These are phyloP conservation scores for Eucalyptus rudis DNA, from an alignment of 345 rosid species.

Conservation along the genomic window DNA sequence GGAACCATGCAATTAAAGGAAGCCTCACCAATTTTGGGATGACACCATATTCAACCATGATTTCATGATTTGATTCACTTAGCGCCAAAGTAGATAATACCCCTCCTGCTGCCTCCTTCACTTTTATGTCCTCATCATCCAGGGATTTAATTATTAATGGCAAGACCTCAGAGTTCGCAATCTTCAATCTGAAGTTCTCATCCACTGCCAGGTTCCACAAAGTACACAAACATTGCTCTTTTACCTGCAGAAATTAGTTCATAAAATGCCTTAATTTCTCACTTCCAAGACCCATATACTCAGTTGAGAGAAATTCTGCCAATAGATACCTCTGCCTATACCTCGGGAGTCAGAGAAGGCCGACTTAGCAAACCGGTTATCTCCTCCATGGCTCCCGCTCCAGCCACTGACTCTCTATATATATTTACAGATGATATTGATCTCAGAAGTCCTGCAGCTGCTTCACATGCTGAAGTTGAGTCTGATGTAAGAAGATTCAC, in stretches of 20 bases:
- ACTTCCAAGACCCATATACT: slow-evolving; percentile 1
- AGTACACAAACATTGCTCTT: slow-evolving; percentile 65
- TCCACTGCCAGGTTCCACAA: slow-evolving; percentile 86
- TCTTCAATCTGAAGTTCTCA: slow-evolving; percentile 48
- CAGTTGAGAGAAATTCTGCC: not conserved
- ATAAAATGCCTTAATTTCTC: slow-evolving; percentile 1
- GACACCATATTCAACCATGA: slow-evolving; percentile 70
- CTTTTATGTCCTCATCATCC: slow-evolving; percentile 49
- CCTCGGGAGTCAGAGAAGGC: slow-evolving; percentile 63
- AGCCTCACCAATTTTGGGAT: slow-evolving; percentile 61
- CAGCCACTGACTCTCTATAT: slow-evolving; percentile 67
- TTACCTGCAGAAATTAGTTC: slow-evolving; percentile 36
- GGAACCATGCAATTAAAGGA: not conserved
- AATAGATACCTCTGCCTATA: slow-evolving; percentile 21
- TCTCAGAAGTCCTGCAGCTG: slow-evolving; percentile 80
- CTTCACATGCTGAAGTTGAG: slow-evolving; percentile 47
- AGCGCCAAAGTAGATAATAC: slow-evolving; percentile 65
- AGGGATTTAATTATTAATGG: slow-evolving; percentile 47
- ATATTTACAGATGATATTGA: slow-evolving; percentile 53
- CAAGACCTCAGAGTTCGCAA: slow-evolving; percentile 42
- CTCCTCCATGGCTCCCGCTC: slow-evolving; percentile 81
- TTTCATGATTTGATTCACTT: slow-evolving; percentile 38
- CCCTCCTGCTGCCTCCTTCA: slow-evolving; percentile 86
- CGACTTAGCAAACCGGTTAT: slow-evolving; percentile 45
- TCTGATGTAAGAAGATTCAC: slow-evolving; percentile 68